A percentile compares a stretch with the other conserved stretches of the same genome.
Conservation (phyloP, 2,329 filamentous ascomycete genomes). For the Pestalotiopsis fici region DNA sequence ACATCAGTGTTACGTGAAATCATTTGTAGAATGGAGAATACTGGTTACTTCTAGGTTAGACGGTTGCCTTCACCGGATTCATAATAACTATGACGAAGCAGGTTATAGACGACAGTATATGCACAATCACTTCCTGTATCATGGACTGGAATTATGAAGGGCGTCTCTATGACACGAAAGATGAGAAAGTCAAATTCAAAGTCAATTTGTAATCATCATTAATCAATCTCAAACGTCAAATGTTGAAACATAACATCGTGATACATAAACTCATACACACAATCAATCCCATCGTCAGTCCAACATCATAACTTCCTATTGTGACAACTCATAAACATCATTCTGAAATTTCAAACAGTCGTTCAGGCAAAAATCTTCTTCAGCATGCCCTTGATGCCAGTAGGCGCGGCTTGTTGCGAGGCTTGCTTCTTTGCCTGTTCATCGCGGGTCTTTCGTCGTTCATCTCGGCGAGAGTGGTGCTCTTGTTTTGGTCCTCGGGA, state of each 20-base stretch:
- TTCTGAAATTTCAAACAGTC: background rate
- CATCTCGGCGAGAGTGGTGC: background rate
- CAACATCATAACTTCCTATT: background rate
- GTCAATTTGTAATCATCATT: too few species aligned
- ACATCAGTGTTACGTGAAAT: too few species aligned
- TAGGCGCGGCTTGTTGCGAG: background rate
- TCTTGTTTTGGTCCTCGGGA: background rate
- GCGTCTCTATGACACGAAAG: too few species aligned
- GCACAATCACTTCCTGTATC: too few species aligned
- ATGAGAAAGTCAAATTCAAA: too few species aligned
- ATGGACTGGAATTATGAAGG: too few species aligned
- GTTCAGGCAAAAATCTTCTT: constrained; percentile 10
- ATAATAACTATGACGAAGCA: too few species aligned
- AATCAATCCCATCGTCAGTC: background rate
- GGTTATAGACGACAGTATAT: too few species aligned
- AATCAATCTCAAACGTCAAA: too few species aligned
- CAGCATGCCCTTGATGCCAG: constrained; percentile 2
- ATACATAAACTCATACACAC: constrained; percentile 7
- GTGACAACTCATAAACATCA: background rate
- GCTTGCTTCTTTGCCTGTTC: constrained; percentile 7
- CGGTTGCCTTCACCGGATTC: too few species aligned
- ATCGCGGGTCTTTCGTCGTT: constrained; percentile 4
- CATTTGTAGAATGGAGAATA: too few species aligned
- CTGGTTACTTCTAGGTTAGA: too few species aligned
- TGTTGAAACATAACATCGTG: constrained; percentile 4